A percentile compares a stretch with the other conserved stretches of the same genome.
Conservation (phyloP, 106 monocot genomes). For the Amphibolis antarctica region DNA sequence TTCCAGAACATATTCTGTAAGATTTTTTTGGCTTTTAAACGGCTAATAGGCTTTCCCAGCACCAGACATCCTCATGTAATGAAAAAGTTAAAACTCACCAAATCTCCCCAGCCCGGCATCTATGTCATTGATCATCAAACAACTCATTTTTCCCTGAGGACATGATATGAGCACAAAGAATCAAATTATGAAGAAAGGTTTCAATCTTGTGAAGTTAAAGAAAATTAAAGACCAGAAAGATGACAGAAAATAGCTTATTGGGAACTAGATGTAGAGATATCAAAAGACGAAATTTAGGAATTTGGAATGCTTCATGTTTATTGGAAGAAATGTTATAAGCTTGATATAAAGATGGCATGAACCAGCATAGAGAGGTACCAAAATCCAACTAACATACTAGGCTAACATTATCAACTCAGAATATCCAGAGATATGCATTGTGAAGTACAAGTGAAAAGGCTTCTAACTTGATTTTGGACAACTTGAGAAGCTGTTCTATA, state of each 20-base stretch:
- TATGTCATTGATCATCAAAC: constrained; percentile 92
- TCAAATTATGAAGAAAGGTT: background rate
- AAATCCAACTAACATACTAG: background rate
- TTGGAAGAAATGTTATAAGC: background rate
- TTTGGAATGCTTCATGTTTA: background rate
- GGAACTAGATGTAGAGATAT: background rate
- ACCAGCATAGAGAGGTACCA: too few relatives aligned
- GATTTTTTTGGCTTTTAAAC: background rate
- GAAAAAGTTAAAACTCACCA: constrained; percentile 30
- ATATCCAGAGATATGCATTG: background rate
- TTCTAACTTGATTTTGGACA: constrained; percentile 83
- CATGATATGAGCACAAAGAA: background rate
- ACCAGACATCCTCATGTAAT: background rate
- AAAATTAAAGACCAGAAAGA: background rate
- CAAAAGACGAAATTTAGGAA: too few relatives aligned
- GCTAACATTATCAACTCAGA: background rate
- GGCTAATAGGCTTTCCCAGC: background rate
- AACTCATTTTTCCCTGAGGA: constrained; percentile 80
- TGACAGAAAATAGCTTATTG: background rate
- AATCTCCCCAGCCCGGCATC: constrained; percentile 94
- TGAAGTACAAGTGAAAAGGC: constrained; percentile 3
- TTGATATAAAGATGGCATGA: too few relatives aligned
- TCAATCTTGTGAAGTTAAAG: background rate
- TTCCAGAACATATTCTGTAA: too few relatives aligned
- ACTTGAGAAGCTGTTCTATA: constrained; percentile 98